Evolutionary conservation across 805 yeast genomes (phyloP), one percentile per base, ranked within the genome.

Genomic region (Wilhelminamyces savonicus): DNA sequence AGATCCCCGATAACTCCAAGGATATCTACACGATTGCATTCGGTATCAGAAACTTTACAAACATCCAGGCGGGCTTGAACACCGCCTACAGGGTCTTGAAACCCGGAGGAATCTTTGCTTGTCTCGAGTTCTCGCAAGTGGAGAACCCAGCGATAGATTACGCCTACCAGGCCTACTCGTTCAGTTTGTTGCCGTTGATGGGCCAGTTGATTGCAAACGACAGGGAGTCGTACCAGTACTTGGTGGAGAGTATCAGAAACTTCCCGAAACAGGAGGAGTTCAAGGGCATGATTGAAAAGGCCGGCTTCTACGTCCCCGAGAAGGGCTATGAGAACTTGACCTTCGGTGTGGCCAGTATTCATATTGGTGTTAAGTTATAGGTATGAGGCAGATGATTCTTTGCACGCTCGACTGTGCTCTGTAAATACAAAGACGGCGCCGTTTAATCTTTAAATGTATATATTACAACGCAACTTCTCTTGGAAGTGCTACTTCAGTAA

Each of bases 91-190:
- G 98, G 46, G 95, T 90, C 18, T 74, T 92, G 53, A 85, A 82
- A 58, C 97, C 97, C 9, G 98, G 98, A 48, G 98, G 98, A 48
- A 83, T 92, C 27, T 92, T 92, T 55, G 96, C 95, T 22, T 88
- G 97, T 59, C 69, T 92, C 35, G 98, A 92, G 56, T 92, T 92
- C 51, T 82, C 94, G 31, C 92, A 88, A 53, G 96, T 92, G 34
- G 80, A 82, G 28, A 84, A 86, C 55, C 78, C 82, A 17, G 50
- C 78, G 7, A 63, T 92, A 30, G 90, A 85, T 52, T 66, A 75
- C 37, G 59, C 78, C 16, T 92, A 92, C 67, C 86, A 82, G 52
- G 79, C 85, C 23, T 92, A 94, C 72, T 84, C 96, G 11, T 83
- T 83, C 55, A 82, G 84, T 34, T 62, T 82, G 28, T 69, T 92